Base-by-base conservation (phyloP, 768 basidiomycete species). In the Pulveroboletus sp. region DNA sequence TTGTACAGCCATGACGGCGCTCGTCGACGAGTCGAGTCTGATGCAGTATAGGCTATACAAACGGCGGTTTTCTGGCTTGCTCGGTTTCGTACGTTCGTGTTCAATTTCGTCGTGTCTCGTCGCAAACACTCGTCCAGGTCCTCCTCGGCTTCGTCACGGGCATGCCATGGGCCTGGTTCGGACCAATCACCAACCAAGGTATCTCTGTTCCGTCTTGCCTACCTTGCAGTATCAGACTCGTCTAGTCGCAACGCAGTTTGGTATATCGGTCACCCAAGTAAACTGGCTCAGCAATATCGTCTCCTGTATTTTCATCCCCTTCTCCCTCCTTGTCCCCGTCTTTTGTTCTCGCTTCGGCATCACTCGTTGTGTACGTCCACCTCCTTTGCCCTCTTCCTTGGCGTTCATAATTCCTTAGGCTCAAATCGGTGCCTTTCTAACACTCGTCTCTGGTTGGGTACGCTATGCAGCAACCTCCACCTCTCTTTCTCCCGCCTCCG, bases 261-360 rank as follows among this genome's bases (percentile, higher is more conserved):
- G 72, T n/a, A 80, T 90, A 52, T 78, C 82, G 0, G 68, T 90
- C 17, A 73, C 82, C 64, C 68, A 86, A 64, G 83, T 89, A 13
- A 91, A 88, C 56, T 92, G 91, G 90, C 71, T 93, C 2, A 82
- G 85, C 10, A 92, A 87, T 57, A 73, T 85, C 44, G 70, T 84
- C 17, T 73, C 78, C 3, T 71, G 80, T 29, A 63, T 83, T 1
- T 90, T 81, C 53, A 71, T 92, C 14, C 84, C 85, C 1, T 70
- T 72, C 8, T 80, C 87, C 2, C 56, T 87, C 29, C 55, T 79
- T 16, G 68, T 85, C 13, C 90, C 90, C 0, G 58, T 74, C 11
- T 55, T 87, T 25, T 77, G 79, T 50, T 69, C 74, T 16, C 74
- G 75, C 52, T 83, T 77, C 52, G 87, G 88, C 4, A 65, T 90